phyloP scores from a whole-genome alignment of 345 rosid genomes.

The Populus davidiana region DNA sequence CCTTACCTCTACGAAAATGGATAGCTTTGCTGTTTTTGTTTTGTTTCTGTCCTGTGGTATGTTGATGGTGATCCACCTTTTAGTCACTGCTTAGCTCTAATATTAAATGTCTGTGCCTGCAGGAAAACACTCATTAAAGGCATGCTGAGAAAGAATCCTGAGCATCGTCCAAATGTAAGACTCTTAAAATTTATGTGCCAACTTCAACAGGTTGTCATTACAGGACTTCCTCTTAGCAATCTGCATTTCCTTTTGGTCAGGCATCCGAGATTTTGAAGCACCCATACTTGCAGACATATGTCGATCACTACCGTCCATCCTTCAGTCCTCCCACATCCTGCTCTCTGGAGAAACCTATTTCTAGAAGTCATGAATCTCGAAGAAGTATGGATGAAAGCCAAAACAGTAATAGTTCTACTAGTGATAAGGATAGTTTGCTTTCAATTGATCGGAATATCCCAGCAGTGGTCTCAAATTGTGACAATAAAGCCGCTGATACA shows the following conservation, averaged over 20 bases:
- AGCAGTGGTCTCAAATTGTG: constrained; percentile 35
- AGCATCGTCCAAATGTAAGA: constrained; percentile 92
- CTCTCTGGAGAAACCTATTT: constrained; percentile 55
- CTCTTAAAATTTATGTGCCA: constrained; percentile 16
- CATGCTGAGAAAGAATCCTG: constrained; percentile 95
- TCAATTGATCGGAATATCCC: constrained; percentile 46
- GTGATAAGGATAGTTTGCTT: constrained; percentile 73
- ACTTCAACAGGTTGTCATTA: constrained; percentile 15
- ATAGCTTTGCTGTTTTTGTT: background rate
- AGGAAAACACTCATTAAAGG: constrained; percentile 90
- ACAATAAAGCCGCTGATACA: constrained; percentile 48
- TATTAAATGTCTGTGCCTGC: constrained; percentile 26
- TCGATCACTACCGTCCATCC: constrained; percentile 70
- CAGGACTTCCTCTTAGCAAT: constrained; percentile 21
- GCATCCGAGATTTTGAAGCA: constrained; percentile 96
- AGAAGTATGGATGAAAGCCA: constrained; percentile 87
- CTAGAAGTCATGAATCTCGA: constrained; percentile 40
- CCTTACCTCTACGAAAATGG: background rate
- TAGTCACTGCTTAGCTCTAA: background rate
- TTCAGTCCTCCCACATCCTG: constrained; percentile 38
- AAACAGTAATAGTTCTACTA: constrained; percentile 75
- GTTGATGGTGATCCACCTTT: background rate
- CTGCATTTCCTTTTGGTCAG: constrained; percentile 36
- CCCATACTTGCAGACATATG: constrained; percentile 87
- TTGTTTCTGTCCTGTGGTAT: background rate